Conservation (phyloP, 495 filamentous ascomycete genomes). For the Chlorociboria aeruginascens region DNA sequence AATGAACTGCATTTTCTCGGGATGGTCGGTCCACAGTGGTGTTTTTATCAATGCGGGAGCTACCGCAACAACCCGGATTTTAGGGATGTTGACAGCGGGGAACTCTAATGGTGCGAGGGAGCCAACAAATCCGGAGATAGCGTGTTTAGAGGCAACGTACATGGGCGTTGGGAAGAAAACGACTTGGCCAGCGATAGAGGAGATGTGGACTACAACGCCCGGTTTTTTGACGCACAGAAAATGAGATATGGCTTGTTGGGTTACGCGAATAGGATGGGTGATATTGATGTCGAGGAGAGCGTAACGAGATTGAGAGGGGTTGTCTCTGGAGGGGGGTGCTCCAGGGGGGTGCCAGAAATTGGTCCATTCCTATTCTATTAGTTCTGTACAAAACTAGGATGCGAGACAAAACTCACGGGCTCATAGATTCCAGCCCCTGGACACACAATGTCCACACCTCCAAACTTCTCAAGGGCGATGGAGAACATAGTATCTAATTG, state of each 20-base stretch:
- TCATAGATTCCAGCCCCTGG: conserved; percentile 59
- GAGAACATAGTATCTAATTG: conserved; percentile 49
- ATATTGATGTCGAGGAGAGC: conserved; percentile 53
- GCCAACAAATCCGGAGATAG: conserved; percentile 39
- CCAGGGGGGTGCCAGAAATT: conserved; percentile 18
- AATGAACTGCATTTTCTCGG: conserved; percentile 47
- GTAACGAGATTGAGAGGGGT: conserved; percentile 33
- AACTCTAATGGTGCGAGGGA: conserved; percentile 39
- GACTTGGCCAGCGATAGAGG: conserved; percentile 50
- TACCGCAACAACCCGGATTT: conserved; percentile 52
- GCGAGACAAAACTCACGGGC: conserved; percentile 17
- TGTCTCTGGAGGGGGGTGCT: conserved; percentile 33
- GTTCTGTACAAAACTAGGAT: background rate
- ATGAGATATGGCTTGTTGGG: conserved; percentile 51
- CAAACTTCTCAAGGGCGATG: conserved; percentile 43
- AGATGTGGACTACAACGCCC: conserved; percentile 40
- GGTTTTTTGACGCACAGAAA: conserved; percentile 25
- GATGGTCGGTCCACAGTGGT: conserved; percentile 56
- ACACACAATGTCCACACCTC: conserved; percentile 51
- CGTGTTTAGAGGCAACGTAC: conserved; percentile 53
- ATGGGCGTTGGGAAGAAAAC: conserved; percentile 37
- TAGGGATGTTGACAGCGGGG: conserved; percentile 29
- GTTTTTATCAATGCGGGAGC: conserved; percentile 58
- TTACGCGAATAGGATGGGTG: conserved; percentile 56
- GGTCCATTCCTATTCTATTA: conserved; percentile 10